Conservation (phyloP, 371 early-diverging fungal genomes). For the Apophysomyces variabilis region DNA sequence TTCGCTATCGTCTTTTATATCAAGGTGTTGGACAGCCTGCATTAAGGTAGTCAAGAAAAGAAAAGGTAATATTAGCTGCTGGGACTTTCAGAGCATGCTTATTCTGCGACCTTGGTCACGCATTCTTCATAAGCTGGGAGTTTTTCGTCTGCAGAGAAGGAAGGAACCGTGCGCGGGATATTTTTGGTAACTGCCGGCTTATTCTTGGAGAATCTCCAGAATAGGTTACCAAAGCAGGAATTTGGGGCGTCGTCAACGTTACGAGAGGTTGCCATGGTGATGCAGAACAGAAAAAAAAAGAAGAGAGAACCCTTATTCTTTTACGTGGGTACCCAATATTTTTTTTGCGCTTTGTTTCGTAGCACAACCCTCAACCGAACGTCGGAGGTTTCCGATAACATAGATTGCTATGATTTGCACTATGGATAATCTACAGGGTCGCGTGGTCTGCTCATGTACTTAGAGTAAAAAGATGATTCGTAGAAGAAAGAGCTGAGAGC, state of each 20-base stretch:
- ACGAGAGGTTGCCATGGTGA: neutral
- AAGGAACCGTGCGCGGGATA: slow-evolving; percentile 9
- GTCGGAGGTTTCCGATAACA: neutral
- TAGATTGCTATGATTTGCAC: neutral
- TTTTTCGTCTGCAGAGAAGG: slow-evolving; percentile 21
- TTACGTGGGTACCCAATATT: neutral
- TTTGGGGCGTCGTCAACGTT: slow-evolving; percentile 10
- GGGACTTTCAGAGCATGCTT: neutral
- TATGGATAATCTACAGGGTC: neutral
- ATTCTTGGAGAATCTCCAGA: slow-evolving; percentile 20
- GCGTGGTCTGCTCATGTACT: neutral
- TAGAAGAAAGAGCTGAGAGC: neutral
- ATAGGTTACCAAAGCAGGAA: slow-evolving; percentile 24
- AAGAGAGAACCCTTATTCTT: neutral
- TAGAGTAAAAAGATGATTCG: neutral
- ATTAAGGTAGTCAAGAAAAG: neutral
- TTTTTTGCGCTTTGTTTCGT: neutral
- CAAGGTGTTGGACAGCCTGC: slow-evolving; percentile 30
- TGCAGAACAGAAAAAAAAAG: neutral
- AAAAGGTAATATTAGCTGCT: neutral
- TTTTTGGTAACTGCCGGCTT: slow-evolving; percentile 3
- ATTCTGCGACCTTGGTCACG: slow-evolving; percentile 21
- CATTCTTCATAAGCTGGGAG: slow-evolving; percentile 35
- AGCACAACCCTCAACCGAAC: slow-evolving; percentile 1
- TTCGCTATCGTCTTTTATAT: slow-evolving; percentile 23